Evolutionary conservation across 441 rosid genomes (phyloP), one percentile per base, ranked within the genome.

Genomic region (Gossypium davidsonii): DNA sequence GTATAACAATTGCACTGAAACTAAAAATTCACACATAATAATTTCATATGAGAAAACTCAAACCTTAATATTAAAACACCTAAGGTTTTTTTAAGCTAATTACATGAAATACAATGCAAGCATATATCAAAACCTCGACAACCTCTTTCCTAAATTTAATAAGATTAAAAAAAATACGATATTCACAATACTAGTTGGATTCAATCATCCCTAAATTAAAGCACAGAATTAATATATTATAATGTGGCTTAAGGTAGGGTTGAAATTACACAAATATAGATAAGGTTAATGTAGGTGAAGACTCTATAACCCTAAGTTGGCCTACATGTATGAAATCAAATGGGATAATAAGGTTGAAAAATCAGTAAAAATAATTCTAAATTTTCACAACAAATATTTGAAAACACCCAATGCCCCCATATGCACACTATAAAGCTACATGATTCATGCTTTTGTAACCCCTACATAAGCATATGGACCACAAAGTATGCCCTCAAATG

Each of bases 361-460:
- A 5, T 51, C 18, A 64, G 14, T n/a, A 39, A 18, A 37, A n/a
- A 42, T 17, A 17, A 17, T 39, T 64, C 17, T 9, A 39, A 63
- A 4, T 4, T 39, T 18, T 42, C 51, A 10, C n/a, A 39, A 14
- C n/a, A 64, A 42, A 64, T 4, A 18, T 64, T 42, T 49, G 17
- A 49, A 64, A 64, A 64, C 7, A 1, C 9, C 20, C 7, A 49
- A 28, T 68, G 23, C 31, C 62, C 12, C 12, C 46, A 42, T 42
- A 9, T 42, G 46, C 14, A 1, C 44, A 70, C 28, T 9, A 31
- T 52, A 20, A 31, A 18, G 63, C 51, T 49, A 5, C 52, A 67
- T 72, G 64, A 66, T 72, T 66, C 73, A 72, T 48, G 69, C 67
- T 14, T 15, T 8, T 48, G 61, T 28, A 49, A 42, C 68, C 46